Percentiles rank a stretch among this genome's conserved stretches.
Conservation (phyloP, 768 basidiomycete genomes). For the Hirschioporus abietinus region DNA sequence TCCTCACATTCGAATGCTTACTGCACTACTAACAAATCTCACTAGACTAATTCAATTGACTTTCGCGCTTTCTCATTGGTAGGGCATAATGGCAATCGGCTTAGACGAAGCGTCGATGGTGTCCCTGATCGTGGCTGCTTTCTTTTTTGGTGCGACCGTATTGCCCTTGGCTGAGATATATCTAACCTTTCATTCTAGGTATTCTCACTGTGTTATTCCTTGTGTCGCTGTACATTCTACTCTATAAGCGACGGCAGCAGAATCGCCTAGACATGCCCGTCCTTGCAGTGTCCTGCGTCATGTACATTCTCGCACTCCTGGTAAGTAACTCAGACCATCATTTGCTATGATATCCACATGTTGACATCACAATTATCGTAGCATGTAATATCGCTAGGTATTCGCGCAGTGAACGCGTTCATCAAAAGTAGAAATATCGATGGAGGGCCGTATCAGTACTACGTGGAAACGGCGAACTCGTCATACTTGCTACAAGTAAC, state of each 20-base stretch:
- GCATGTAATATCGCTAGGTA: conserved; percentile 32
- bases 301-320: conserved; percentile 30
- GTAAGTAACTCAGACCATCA: conserved; percentile 20
- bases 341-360: background rate
- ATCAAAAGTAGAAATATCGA: conserved; percentile 18
- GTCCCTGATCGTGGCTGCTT: background rate
- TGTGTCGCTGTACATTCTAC: conserved; percentile 27
- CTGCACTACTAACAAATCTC: no score
- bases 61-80: no score
- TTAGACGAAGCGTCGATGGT: background rate
- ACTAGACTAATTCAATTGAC: no score
- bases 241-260: conserved; percentile 20
- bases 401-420: conserved; percentile 32
- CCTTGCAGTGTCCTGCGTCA: conserved; percentile 25
- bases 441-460: conserved; percentile 23
- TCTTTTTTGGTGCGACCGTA: background rate
- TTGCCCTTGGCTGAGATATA: background rate
- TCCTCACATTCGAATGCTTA: no score
- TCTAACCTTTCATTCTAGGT: conserved; percentile 14
- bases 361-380: conserved; percentile 11
- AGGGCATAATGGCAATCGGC: background rate
- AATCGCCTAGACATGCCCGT: conserved; percentile 26
- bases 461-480: conserved; percentile 28
- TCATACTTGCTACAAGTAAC: conserved; percentile 33
- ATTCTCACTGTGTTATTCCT: conserved; percentile 26